These are phyloP conservation scores for Hibiscus mutabilis DNA, from an alignment of 345 rosid genomes.

Conservation along the genomic window DNA sequence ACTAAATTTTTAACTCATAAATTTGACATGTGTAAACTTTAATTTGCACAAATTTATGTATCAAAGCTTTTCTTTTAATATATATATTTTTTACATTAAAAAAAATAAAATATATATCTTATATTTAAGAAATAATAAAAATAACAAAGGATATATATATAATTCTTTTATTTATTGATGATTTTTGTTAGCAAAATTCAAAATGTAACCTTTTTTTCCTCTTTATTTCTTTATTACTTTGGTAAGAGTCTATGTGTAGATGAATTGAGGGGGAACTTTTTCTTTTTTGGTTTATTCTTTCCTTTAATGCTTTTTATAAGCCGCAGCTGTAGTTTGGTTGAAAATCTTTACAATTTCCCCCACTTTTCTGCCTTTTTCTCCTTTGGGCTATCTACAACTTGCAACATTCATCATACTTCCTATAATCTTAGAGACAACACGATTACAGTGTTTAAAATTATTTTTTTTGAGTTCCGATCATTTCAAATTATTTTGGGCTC, in stretches of 20 bases:
- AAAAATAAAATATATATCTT: too few species aligned
- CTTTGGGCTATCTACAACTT: neutral
- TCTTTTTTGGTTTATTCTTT: neutral
- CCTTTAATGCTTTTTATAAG: constrained; percentile 29
- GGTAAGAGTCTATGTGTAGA: neutral
- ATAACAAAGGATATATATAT: neutral
- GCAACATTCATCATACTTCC: neutral
- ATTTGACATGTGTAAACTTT: too few species aligned
- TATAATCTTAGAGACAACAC: neutral
- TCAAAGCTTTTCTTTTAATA: too few species aligned
- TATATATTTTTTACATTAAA: too few species aligned
- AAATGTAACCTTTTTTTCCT: constrained; percentile 13
- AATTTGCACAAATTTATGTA: too few species aligned
- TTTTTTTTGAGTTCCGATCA: too few species aligned
- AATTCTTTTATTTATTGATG: neutral
- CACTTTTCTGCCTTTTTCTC: constrained; percentile 24
- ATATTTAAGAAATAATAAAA: too few species aligned
- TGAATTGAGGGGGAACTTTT: neutral
- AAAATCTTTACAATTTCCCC: constrained; percentile 24
- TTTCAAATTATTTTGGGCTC: too few species aligned
- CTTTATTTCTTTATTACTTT: constrained; percentile 3
- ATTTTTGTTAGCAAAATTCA: neutral
- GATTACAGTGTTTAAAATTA: neutral
- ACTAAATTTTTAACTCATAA: too few species aligned
- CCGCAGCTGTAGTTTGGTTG: constrained; percentile 28